These are phyloP conservation scores for Cladophialophora bantiana DNA, from an alignment of 2,329 filamentous ascomycete genomes.

Conservation along the genomic window DNA sequence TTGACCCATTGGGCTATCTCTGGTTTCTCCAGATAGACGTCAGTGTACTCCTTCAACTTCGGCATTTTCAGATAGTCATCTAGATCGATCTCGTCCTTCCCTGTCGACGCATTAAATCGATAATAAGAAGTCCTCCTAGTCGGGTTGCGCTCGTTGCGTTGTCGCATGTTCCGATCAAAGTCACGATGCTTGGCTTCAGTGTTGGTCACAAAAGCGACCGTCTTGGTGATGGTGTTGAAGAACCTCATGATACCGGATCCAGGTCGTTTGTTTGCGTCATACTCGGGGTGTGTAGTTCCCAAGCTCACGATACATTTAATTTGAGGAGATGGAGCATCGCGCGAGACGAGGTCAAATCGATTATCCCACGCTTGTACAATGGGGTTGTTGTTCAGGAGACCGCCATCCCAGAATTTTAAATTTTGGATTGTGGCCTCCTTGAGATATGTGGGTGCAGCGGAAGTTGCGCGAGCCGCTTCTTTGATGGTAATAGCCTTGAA, in stretches of 20 bases:
- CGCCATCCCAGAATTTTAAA: constrained; percentile 35
- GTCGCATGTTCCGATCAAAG: constrained; percentile 35
- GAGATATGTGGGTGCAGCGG: constrained; percentile 36
- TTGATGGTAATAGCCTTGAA: constrained; percentile 33
- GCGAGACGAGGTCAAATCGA: constrained; percentile 26
- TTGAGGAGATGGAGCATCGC: constrained; percentile 17
- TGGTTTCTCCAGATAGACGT: constrained; percentile 27
- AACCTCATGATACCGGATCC: constrained; percentile 18
- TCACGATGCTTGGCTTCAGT: constrained; percentile 38
- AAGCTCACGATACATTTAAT: constrained; percentile 32
- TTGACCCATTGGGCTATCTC: constrained; percentile 25
- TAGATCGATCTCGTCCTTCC: constrained; percentile 23
- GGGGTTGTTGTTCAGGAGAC: constrained; percentile 38
- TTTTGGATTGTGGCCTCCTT: constrained; percentile 31
- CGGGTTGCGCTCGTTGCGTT: constrained; percentile 26
- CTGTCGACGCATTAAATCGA: constrained; percentile 32
- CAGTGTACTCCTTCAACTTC: constrained; percentile 26
- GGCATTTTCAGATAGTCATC: constrained; percentile 33
- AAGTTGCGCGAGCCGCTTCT: constrained; percentile 34
- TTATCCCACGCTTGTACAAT: constrained; percentile 36
- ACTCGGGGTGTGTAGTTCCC: constrained; percentile 32
- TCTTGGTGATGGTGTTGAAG: constrained; percentile 31
- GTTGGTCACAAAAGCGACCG: constrained; percentile 34
- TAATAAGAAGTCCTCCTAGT: constrained; percentile 24
- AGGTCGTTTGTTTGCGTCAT: constrained; percentile 18